Base-by-base conservation (phyloP, 2,329 filamentous ascomycete species). In the Juglanconis sp. region DNA sequence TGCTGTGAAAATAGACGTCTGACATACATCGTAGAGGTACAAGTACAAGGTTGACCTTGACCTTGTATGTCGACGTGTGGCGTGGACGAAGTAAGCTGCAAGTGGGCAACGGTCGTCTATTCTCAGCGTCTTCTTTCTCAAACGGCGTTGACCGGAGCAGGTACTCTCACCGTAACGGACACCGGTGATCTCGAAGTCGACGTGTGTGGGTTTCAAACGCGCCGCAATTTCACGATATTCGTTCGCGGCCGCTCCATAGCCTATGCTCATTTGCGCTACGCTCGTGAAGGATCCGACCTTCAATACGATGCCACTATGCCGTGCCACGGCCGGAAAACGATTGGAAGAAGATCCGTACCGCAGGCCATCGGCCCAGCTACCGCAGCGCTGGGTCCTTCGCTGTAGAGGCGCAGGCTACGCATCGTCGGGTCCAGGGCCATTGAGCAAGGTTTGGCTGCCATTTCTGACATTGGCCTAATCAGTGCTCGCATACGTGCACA, bases 1-100 rank as follows among this genome's bases (percentile, higher is more conserved):
- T 60, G 59, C 55, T 60, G 48, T 40, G 58, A 48, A 57, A 40
- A 46, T 57, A 60, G 53, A 55, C 57, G 57, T 63, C 61, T 63
- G 61, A 63, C 61, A 61, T 46, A 59, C 60, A 50, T 61, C 53
- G 56, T 59, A 61, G 50, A 46, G 46, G 57, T 58, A 61, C 61
- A 50, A 52, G 57, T 38, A 61, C 61, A 53, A 52, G 57, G 38
- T 15, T 47, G 49, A 38, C 54, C 35, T 52, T 52, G 31, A n/a
- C 30, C 32, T 24, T 31, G 44, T 17, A 38, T 4, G 24, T 36
- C 40, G 48, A 57, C 53, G 35, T 38, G 44, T n/a, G 60, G 51
- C n/a, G 30, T 34, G n/a, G 38, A 46, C 30, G 32, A 49, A 48
- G 48, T 31, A 51, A 47, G 32, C 51, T 40, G 34, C 36, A 32